Base-by-base conservation (phyloP, 1,139 yeast species). In the Wickerhamiella pararugosa region DNA sequence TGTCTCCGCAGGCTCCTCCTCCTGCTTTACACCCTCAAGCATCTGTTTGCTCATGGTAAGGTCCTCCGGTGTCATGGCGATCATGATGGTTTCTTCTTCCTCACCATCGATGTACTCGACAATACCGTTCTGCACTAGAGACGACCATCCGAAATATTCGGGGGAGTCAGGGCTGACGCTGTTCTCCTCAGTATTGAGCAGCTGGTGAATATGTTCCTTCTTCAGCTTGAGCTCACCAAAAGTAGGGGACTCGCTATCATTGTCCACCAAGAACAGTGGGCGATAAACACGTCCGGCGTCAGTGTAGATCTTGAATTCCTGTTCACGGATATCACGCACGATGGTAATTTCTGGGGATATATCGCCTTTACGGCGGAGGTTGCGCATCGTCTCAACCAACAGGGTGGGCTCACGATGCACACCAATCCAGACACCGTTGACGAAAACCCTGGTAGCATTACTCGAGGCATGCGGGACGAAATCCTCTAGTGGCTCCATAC, bases 401-500 rank as follows among this genome's bases (percentile, higher is more conserved):
- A 76, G 76, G 9, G 90, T 83, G 34, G 98, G 97, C 53, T 90
- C 95, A 65, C 94, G 77, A 60, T 90, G 97, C 35, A 93, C 90
- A 67, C 99, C 99, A 39, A 87, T 93, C 98, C 98, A 92, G 46
- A 90, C 96, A 70, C 99, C 99, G 59, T 90, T 90, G 42, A 90
- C 94, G 60, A 92, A 90, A 45, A 92, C 90, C 63, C 95, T 75
- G 3, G 97, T 87, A 25, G 94, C 83, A 58, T 82, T 86, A 39
- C 92, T 92, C 42, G 87, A 77, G 51, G 84, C 84, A 46, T 84
- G 84, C 33, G 98, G 97, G 46, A 83, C 90, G 61, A 84, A 90
- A 59, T 87, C 96, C 59, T 90, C 95, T 57, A 90, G 70, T 15
- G 96, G 94, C 61, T 90, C 97, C 84, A 92, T 80, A 63, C 98